Conservation (phyloP, 73 alveolate species). For the Paramecium caudatum region DNA sequence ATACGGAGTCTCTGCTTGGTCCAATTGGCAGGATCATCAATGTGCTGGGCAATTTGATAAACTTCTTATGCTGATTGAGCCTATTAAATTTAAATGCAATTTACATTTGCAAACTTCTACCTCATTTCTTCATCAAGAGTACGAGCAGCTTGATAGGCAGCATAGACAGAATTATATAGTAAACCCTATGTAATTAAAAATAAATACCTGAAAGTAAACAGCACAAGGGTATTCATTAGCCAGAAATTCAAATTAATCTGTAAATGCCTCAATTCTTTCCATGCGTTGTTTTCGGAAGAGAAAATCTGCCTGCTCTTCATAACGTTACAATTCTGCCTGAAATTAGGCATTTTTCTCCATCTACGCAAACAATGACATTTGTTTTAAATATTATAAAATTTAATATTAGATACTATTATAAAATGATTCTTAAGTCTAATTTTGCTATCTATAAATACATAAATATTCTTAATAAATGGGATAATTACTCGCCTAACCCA, state of each 20-base stretch:
- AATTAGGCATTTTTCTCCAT: slow-evolving; percentile 74
- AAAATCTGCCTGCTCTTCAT: slow-evolving; percentile 76
- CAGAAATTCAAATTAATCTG: slow-evolving; percentile 80
- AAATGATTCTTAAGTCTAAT: no score
- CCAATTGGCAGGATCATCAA: slow-evolving; percentile 86
- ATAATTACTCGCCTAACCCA: background rate
- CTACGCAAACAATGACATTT: slow-evolving; percentile 49
- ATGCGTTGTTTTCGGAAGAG: slow-evolving; percentile 75
- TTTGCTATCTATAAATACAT: no score
- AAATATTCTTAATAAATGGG: slow-evolving; percentile 54
- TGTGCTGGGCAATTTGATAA: slow-evolving; percentile 78
- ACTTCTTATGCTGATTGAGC: slow-evolving; percentile 82
- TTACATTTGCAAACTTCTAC: slow-evolving; percentile 33
- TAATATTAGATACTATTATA: no score
- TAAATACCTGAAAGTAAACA: slow-evolving; percentile 79
- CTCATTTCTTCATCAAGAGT: slow-evolving; percentile 68
- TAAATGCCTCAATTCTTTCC: slow-evolving; percentile 82
- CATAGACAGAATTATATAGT: slow-evolving; percentile 54
- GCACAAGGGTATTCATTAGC: slow-evolving; percentile 77
- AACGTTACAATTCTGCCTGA: slow-evolving; percentile 80
- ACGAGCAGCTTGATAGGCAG: slow-evolving; percentile 82
- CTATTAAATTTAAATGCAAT: slow-evolving; percentile 52
- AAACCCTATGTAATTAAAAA: slow-evolving; percentile 72
- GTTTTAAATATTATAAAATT: background rate
- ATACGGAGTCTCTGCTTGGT: slow-evolving; percentile 74